Conservation (phyloP, 2,329 filamentous ascomycete genomes). For the Aspergillus sp. region DNA sequence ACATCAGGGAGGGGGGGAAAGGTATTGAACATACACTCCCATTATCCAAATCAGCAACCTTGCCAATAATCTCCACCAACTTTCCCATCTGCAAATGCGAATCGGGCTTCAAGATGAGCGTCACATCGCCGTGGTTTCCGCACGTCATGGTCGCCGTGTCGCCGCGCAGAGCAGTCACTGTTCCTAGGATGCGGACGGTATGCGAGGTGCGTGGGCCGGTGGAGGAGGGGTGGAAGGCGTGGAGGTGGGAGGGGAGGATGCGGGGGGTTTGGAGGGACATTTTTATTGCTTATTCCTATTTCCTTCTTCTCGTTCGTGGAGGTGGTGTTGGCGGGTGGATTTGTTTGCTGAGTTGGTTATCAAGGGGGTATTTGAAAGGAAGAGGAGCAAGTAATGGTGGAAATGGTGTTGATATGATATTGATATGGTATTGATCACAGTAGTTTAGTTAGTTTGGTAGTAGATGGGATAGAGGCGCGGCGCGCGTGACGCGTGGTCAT, state of each 20-base stretch:
- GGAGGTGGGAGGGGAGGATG: constrained; percentile 76
- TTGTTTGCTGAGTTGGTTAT: not conserved
- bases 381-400: not conserved
- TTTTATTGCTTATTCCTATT: not conserved
- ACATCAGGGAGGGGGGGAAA: not conserved
- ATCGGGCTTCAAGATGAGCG: constrained; percentile 67
- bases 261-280: constrained; percentile 80
- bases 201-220: constrained; percentile 46
- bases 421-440: not conserved
- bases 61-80: constrained; percentile 50
- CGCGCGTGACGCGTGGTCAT: constrained; percentile 24
- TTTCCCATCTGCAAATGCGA: constrained; percentile 48
- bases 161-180: constrained; percentile 78
- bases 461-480: constrained; percentile 1
- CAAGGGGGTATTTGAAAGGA: too few species aligned
- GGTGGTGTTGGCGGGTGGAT: not conserved
- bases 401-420: not conserved
- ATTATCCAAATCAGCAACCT: constrained; percentile 45
- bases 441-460: not conserved
- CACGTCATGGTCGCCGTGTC: constrained; percentile 79
- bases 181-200: constrained; percentile 83
- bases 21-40: constrained; percentile 35
- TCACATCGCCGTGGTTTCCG: constrained; percentile 67
- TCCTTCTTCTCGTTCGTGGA: not conserved
- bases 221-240: constrained; percentile 65